These are phyloP conservation scores for Chionographis japonica DNA, from an alignment of 106 monocot species.

Conservation along the genomic window DNA sequence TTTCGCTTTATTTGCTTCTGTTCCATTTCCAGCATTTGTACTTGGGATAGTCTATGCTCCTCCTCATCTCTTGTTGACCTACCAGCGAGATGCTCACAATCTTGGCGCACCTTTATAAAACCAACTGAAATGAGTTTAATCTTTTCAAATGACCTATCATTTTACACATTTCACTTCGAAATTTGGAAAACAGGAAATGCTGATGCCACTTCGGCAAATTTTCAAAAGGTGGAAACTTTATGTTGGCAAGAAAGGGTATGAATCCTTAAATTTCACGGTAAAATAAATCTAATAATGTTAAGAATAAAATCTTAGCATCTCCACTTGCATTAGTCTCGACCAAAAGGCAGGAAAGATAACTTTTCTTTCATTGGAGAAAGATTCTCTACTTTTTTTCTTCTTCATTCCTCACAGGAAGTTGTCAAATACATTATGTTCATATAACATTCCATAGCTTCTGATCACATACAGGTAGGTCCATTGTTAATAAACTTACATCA, in stretches of 20 bases:
- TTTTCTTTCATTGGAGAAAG: no score
- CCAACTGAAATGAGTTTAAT: not conserved
- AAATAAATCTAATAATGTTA: no score
- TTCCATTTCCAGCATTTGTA: constrained; percentile 39
- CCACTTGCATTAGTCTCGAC: no score
- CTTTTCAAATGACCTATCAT: not conserved
- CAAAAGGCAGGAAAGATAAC: no score
- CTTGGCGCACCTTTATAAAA: constrained; percentile 49
- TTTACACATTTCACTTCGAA: not conserved
- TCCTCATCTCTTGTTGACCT: constrained; percentile 7
- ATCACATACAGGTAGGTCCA: no score
- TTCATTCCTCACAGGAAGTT: no score
- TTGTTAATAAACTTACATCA: no score
- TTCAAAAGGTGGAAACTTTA: not conserved
- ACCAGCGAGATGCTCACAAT: constrained; percentile 58
- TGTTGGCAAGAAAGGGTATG: not conserved
- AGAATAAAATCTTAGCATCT: no score
- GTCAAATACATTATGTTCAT: no score
- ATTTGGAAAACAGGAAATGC: not conserved
- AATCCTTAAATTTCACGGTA: no score
- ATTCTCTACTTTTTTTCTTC: no score
- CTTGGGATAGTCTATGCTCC: constrained; percentile 13
- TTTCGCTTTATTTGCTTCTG: constrained; percentile 40
- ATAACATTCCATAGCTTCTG: no score
- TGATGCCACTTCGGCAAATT: not conserved